Conservation (phyloP, 2,329 filamentous ascomycete species). For the Xylariaceae sp. region DNA sequence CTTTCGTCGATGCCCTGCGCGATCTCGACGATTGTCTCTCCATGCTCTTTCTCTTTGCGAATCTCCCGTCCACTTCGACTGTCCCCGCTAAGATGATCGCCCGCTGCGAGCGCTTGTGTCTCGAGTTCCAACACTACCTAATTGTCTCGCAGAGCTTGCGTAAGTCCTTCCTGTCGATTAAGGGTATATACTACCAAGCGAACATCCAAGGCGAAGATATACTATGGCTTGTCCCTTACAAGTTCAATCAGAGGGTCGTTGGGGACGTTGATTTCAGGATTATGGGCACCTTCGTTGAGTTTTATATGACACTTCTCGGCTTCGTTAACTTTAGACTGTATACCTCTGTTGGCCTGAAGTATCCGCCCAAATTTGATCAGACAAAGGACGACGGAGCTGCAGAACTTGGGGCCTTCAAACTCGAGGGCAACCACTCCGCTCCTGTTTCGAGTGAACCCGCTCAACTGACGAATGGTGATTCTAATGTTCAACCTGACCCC, state of each 20-base stretch:
- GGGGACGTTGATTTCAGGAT: conserved; percentile 97
- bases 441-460: conserved; percentile 58
- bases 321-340: conserved; percentile 97
- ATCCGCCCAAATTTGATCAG: conserved; percentile 91
- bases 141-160: conserved; percentile 89
- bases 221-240: conserved; percentile 95
- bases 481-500: conserved; percentile 63
- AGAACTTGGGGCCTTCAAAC: conserved; percentile 87
- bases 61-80: conserved; percentile 85
- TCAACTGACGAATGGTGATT: conserved; percentile 57
- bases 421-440: conserved; percentile 75
- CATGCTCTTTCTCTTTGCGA: conserved; percentile 97
- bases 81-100: conserved; percentile 96
- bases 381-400: conserved; percentile 87
- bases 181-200: conserved; percentile 99
- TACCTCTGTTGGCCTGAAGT: conserved; percentile 87
- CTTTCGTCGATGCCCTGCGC: conserved; percentile 90
- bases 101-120: conserved; percentile 87
- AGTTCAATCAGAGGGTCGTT: conserved; percentile 93
- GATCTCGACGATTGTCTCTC: conserved; percentile 97
- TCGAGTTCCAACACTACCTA: conserved; percentile 98
- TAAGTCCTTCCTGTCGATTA: conserved; percentile 97
- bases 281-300: conserved; percentile 99
- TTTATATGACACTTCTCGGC: conserved; percentile 94
- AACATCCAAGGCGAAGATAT: conserved; percentile 97